Percentiles rank a stretch among this genome's conserved stretches.
phyloP scores from a whole-genome alignment of 2,329 filamentous ascomycete species.

The Aspergillus fischeri region DNA sequence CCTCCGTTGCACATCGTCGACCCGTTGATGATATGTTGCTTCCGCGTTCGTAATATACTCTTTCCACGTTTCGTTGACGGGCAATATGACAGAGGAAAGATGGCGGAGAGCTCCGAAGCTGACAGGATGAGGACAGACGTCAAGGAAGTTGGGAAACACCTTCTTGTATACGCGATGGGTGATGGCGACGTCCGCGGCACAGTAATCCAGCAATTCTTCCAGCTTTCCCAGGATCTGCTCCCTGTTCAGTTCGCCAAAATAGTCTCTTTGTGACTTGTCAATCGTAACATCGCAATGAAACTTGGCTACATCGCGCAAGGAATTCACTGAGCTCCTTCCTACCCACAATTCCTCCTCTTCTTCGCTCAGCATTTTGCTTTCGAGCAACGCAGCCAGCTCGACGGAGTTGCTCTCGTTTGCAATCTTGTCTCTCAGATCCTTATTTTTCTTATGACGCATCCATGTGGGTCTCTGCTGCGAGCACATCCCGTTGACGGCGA shows the following conservation, averaged over 20 bases:
- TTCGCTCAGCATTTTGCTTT: conserved; percentile 63
- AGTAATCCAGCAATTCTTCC: conserved; percentile 85
- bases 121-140: conserved; percentile 91
- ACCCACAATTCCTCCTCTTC: conserved; percentile 97
- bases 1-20: conserved; percentile 71
- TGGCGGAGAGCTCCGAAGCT: conserved; percentile 93
- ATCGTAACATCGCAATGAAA: conserved; percentile 91
- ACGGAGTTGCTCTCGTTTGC: conserved; percentile 65
- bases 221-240: conserved; percentile 66
- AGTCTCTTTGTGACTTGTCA: conserved; percentile 81
- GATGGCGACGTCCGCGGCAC: conserved; percentile 86
- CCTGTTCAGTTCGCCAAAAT: conserved; percentile 78
- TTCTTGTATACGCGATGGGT: conserved; percentile 93
- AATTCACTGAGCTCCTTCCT: conserved; percentile 90
- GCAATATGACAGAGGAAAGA: conserved; percentile 87
- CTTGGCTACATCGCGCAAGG: conserved; percentile 87
- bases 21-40: conserved; percentile 72
- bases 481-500: conserved; percentile 98
- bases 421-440: conserved; percentile 76
- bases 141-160: conserved; percentile 83
- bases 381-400: conserved; percentile 67
- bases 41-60: conserved; percentile 80
- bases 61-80: conserved; percentile 84
- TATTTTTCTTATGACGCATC: conserved; percentile 93
- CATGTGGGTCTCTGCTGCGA: conserved; percentile 92